phyloP scores from a whole-genome alignment of 257 asterid genomes.

The Nicotiana tomentosiformis region DNA sequence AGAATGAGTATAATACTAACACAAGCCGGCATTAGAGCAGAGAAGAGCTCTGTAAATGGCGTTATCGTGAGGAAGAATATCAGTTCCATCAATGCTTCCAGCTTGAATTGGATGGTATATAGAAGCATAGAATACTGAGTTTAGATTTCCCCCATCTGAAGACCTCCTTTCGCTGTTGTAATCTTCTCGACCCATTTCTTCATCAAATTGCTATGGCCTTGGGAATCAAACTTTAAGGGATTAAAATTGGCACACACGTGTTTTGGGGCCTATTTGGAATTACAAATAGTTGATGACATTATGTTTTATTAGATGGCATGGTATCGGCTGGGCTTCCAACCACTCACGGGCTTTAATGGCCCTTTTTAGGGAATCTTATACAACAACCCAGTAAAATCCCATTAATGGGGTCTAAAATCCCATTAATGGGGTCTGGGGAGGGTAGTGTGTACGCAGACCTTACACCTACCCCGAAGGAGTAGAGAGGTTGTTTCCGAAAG shows the following conservation, averaged over 20 bases:
- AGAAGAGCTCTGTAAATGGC: constrained; percentile 85
- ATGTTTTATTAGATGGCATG: too few species aligned
- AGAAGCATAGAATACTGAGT: constrained; percentile 80
- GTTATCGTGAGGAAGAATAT: constrained; percentile 78
- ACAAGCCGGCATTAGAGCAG: constrained; percentile 79
- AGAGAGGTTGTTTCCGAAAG: too few species aligned
- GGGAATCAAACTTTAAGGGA: background rate
- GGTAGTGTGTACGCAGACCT: too few species aligned
- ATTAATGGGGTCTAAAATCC: too few species aligned
- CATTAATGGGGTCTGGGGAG: too few species aligned
- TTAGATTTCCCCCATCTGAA: constrained; percentile 8
- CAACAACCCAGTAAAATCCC: too few species aligned
- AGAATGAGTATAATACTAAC: constrained; percentile 26
- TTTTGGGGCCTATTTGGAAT: background rate
- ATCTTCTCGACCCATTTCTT: background rate
- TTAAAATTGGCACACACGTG: background rate
- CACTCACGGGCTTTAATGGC: too few species aligned
- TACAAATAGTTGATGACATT: too few species aligned
- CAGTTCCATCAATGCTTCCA: constrained; percentile 97
- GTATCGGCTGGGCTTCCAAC: too few species aligned
- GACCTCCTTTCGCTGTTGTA: background rate
- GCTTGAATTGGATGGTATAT: constrained; percentile 93
- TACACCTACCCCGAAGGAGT: too few species aligned
- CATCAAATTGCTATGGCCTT: background rate
- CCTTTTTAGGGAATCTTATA: too few species aligned